Evolutionary conservation across 495 filamentous ascomycete species (phyloP).

Genomic region (Aspergillus heteromorphus): DNA sequence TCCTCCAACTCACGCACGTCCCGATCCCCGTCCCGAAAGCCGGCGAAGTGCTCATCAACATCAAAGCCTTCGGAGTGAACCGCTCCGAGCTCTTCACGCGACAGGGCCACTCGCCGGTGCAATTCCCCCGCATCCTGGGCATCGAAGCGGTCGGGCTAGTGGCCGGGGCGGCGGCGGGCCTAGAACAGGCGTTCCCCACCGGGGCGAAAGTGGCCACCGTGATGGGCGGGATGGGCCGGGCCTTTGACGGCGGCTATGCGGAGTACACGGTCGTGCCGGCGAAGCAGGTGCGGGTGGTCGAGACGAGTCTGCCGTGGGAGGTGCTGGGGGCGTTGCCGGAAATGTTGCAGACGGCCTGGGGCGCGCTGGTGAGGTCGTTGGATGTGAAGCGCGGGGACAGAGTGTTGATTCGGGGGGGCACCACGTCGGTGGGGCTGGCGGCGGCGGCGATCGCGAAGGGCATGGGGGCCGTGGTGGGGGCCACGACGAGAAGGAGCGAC

Average conservation of each 20-base stretch:
- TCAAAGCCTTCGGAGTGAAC: slow-evolving; percentile 50
- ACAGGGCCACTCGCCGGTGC: slow-evolving; percentile 43
- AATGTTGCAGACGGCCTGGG: slow-evolving; percentile 53
- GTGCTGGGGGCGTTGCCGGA: slow-evolving; percentile 47
- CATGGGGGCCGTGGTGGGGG: slow-evolving; percentile 30
- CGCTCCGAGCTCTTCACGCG: slow-evolving; percentile 54
- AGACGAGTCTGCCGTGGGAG: slow-evolving; percentile 34
- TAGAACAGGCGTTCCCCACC: slow-evolving; percentile 25
- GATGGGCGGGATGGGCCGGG: slow-evolving; percentile 49
- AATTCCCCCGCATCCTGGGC: slow-evolving; percentile 45
- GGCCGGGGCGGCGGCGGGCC: slow-evolving; percentile 34
- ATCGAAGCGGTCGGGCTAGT: slow-evolving; percentile 46
- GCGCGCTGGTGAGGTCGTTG: slow-evolving; percentile 34
- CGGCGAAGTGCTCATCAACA: slow-evolving; percentile 42
- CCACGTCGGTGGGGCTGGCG: slow-evolving; percentile 43
- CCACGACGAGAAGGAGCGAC: slow-evolving; percentile 35
- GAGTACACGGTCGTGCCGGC: slow-evolving; percentile 46
- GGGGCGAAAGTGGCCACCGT: slow-evolving; percentile 44
- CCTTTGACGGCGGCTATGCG: slow-evolving; percentile 51
- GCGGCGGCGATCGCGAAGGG: slow-evolving; percentile 44
- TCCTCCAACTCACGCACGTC: slow-evolving; percentile 30
- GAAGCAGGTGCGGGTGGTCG: slow-evolving; percentile 37
- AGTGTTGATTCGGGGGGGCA: slow-evolving; percentile 47
- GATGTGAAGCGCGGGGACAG: slow-evolving; percentile 36
- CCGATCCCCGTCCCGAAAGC: slow-evolving; percentile 32